Base-by-base conservation (phyloP, 2,329 filamentous ascomycete genomes). In the Fusarium austroafricanum region DNA sequence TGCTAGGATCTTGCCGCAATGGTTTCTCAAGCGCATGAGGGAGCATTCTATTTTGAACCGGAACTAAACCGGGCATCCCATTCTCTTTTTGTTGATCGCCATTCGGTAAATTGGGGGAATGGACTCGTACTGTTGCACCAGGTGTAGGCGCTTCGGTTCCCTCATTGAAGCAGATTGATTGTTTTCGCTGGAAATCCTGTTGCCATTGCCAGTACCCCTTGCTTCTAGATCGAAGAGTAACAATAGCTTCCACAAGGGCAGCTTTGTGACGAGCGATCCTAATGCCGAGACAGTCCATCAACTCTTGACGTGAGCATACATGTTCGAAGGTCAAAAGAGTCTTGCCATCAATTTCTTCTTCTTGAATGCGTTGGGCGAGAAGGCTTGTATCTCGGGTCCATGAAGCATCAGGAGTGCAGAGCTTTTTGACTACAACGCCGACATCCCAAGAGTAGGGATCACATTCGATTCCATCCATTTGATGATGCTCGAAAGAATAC, bases 371-470 rank as follows among this genome's bases (percentile, higher is more conserved):
- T 20, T 75, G 73, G 58, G 88, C 86, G 5, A 96, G 82, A 0
- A 75, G 49, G 0, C 73, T 72, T 0, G 84, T 78, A 50, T 91
- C 82, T 6, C 74, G 77, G 46, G 78, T 78, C 84, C 85, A 87
- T 11, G 86, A 83, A 46, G 81, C 81, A 5, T 81, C 74, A 3
- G 81, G 73, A 21, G 84, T 82, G 74, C 90, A 93, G 5, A 96
- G 82, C 72, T 90, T 89, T 17, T 82, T 76, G 11, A 91, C 85
- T 12, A 96, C 87, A 35, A 88, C 84, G 37, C 91, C 87, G 31
- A 89, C 83, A 35, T 86, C 85, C 93, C 93, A 97, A 54, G 84
- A 74, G 77, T 89, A 91, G n/a, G 93, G 93, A 78, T 97, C 92
- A 56, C 79, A 75, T 46, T 38, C 29, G 18, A 54, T 18, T 20